Percentiles rank a stretch among this genome's conserved stretches.
These are phyloP conservation scores for Saccharata proteae DNA, from an alignment of 2,329 filamentous ascomycete genomes.

Conservation along the genomic window DNA sequence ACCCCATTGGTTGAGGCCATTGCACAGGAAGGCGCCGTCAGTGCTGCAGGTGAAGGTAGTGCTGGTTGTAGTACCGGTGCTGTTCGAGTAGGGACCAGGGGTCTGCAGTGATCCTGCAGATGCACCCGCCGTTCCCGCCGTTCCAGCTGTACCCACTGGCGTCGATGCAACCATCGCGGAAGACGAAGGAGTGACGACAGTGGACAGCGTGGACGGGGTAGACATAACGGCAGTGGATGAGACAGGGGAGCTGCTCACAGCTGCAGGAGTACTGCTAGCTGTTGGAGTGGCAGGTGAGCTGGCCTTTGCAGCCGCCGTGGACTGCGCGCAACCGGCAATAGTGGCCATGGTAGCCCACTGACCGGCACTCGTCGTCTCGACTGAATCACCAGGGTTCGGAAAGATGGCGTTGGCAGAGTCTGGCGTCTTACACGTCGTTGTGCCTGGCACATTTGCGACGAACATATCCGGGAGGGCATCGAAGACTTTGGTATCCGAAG, in stretches of 20 bases:
- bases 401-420: slow-evolving; percentile 45
- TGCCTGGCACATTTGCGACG: slow-evolving; percentile 47
- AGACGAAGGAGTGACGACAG: background rate
- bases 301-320: background rate
- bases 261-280: background rate
- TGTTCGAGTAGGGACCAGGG: background rate
- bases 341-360: slow-evolving; percentile 1
- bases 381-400: slow-evolving; percentile 47
- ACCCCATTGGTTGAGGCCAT: slow-evolving; percentile 10
- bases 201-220: background rate
- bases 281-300: background rate
- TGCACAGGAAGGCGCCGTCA: slow-evolving; percentile 10
- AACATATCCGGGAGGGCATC: slow-evolving; percentile 57
- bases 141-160: slow-evolving; percentile 8
- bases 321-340: slow-evolving; percentile 5
- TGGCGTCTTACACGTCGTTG: slow-evolving; percentile 38
- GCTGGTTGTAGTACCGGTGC: background rate
- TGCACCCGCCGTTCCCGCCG: too few species aligned
- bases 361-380: slow-evolving; percentile 23
- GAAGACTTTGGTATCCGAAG: slow-evolving; percentile 31
- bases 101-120: too few species aligned
- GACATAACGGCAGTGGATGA: background rate
- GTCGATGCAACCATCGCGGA: slow-evolving; percentile 3
- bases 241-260: background rate
- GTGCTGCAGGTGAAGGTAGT: slow-evolving; percentile 1